phyloP scores from a whole-genome alignment of 2,329 filamentous ascomycete species.

The Podosphaera fusca region DNA sequence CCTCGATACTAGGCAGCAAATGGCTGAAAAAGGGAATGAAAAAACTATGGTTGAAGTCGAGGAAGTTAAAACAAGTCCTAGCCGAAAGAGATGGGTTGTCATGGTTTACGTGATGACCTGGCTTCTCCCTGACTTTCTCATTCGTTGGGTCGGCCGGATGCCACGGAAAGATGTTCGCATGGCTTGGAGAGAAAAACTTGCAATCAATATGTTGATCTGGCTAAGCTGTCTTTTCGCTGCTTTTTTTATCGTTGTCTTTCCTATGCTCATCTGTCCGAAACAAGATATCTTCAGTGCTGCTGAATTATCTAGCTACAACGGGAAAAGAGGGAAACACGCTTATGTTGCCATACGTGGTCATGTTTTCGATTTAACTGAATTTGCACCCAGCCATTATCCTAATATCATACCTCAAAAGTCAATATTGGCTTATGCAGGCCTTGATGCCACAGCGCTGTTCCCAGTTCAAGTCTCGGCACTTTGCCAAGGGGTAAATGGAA shows the following conservation, averaged over 20 bases:
- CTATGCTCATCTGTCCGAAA: constrained; percentile 67
- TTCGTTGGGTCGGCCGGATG: constrained; percentile 61
- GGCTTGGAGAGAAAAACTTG: constrained; percentile 92
- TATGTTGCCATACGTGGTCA: constrained; percentile 71
- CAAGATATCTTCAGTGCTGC: constrained; percentile 66
- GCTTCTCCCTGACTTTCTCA: constrained; percentile 64
- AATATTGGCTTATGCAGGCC: constrained; percentile 61
- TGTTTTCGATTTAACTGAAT: constrained; percentile 62
- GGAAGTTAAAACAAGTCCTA: constrained; percentile 50
- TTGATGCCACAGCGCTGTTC: constrained; percentile 73
- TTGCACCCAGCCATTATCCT: constrained; percentile 59
- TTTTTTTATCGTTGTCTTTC: constrained; percentile 84
- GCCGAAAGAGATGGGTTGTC: constrained; percentile 77
- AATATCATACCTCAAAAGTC: constrained; percentile 30
- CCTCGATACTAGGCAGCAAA: constrained; percentile 75
- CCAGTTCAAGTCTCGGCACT: constrained; percentile 85
- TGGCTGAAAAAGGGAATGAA: constrained; percentile 87
- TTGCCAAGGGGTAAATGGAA: constrained; percentile 52
- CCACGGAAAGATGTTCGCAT: constrained; percentile 74
- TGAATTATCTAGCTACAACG: constrained; percentile 54
- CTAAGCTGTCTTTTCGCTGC: constrained; percentile 50
- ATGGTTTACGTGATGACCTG: constrained; percentile 68
- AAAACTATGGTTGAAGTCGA: constrained; percentile 81
- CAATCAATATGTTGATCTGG: constrained; percentile 98
- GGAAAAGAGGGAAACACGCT: constrained; percentile 36